phyloP scores from a whole-genome alignment of 2,329 filamentous ascomycete genomes.

The Colletotrichum sp. region DNA sequence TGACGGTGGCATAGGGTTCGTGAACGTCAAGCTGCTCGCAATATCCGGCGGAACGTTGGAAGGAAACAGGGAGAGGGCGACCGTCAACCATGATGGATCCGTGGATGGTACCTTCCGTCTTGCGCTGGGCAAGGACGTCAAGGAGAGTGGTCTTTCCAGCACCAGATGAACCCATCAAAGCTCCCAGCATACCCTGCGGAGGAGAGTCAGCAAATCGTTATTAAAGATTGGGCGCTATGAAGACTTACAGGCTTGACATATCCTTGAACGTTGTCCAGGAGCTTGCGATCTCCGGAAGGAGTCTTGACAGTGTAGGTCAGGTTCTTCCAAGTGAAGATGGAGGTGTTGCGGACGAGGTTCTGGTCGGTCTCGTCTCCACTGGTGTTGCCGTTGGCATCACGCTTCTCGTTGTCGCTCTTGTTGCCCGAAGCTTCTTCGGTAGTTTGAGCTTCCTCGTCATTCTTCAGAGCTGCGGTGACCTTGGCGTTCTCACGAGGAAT shows the following conservation, averaged over 20 bases:
- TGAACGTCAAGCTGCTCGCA: conserved; percentile 85
- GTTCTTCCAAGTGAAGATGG: conserved; percentile 77
- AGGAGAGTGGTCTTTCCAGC: conserved; percentile 87
- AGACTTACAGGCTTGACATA: conserved; percentile 73
- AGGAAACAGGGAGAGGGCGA: conserved; percentile 71
- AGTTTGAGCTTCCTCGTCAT: conserved; percentile 55
- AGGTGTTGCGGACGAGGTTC: conserved; percentile 64
- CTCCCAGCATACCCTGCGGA: conserved; percentile 66
- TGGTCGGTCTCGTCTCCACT: conserved; percentile 29
- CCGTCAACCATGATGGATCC: conserved; percentile 82
- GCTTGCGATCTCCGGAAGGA: conserved; percentile 63
- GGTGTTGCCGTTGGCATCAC: conserved; percentile 23
- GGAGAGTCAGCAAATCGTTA: background rate
- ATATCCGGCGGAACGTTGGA: conserved; percentile 81
- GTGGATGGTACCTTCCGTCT: conserved; percentile 76
- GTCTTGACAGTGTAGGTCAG: conserved; percentile 73
- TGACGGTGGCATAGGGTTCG: conserved; percentile 73
- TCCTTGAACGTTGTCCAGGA: conserved; percentile 81
- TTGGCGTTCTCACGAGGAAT: conserved; percentile 66
- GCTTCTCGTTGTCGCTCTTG: conserved; percentile 16
- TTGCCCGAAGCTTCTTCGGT: conserved; percentile 29
- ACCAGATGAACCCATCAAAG: conserved; percentile 81
- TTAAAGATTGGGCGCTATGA: accelerated
- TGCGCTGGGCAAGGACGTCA: conserved; percentile 80
- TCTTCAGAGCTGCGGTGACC: conserved; percentile 29